Conservation (phyloP, 352 stramenopile species). For the Phytophthora lateralis region DNA sequence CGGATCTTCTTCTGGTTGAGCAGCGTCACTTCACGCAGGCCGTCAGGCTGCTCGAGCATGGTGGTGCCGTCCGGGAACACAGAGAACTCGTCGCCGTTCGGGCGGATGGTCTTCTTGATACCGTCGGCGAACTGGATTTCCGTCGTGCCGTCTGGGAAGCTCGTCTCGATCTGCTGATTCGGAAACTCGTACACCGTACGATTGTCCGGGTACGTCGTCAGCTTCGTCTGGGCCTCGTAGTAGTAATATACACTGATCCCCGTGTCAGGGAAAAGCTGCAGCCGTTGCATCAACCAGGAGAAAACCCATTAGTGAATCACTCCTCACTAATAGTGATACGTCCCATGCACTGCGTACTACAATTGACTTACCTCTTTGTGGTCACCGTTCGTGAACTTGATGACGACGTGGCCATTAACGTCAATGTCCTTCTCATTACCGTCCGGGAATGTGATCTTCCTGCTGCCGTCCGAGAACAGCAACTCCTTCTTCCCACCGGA, state of each 20-base stretch:
- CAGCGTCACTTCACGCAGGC: constrained; percentile 79
- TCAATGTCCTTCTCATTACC: constrained; percentile 94
- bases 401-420: constrained; percentile 86
- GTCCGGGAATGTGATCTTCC: constrained; percentile 88
- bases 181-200: constrained; percentile 97
- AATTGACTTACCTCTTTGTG: constrained; percentile 83
- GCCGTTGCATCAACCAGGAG: constrained; percentile 26
- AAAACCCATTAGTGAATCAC: too few species aligned
- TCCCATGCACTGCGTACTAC: neutral
- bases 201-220: constrained; percentile 94
- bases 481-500: constrained; percentile 65
- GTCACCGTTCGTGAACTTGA: constrained; percentile 96
- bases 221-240: constrained; percentile 91
- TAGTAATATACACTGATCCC: constrained; percentile 96
- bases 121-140: constrained; percentile 96
- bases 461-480: constrained; percentile 67
- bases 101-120: constrained; percentile 88
- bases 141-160: constrained; percentile 91
- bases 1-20: constrained; percentile 73
- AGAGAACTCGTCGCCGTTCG: constrained; percentile 80
- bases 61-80: constrained; percentile 84
- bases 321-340: too few species aligned
- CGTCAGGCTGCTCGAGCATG: constrained; percentile 77
- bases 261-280: constrained; percentile 65
- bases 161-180: constrained; percentile 95